Evolutionary conservation across 768 basidiomycete genomes (phyloP), one percentile per base, ranked within the genome.

Genomic region (Termitomyces bulborhizus): DNA sequence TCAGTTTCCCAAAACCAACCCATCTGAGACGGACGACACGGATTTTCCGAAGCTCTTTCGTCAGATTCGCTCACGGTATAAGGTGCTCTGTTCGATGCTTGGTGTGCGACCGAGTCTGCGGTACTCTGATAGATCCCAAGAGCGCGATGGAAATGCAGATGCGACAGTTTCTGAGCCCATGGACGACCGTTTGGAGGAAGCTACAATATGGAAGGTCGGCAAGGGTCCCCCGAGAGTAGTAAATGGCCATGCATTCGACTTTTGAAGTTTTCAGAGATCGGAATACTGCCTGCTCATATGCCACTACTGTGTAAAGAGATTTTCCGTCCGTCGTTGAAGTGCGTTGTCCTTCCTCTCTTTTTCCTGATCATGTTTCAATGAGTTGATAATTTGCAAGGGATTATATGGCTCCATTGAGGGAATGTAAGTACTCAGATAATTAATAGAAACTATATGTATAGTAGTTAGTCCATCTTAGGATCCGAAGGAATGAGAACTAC

Each of bases 41-140:
- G 93, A 97, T 68, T 80, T 96, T 44, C 70, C 84, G 8, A 83
- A 82, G 53, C 80, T 94, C 27, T 83, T 96, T 59, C 81, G 85
- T 27, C 84, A 90, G 58, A 94, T 98, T 56, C 82, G 92, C 41
- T 90, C 93, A 1, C 80, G 89, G 59, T 97, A 98, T 70, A 88
- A 86, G 63, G 80, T 84, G 0, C 81, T 95, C 39, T 99, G 95
- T 62, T 84, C 93, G 0, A 81, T 83, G 0, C 75, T 98, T 21
- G 90, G 90, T 32, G 80, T 93, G 32, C 71, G 73, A 29, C 77
- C 77, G 0, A 70, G 69, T 46, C 57, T 80, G 24, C 68, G 71
- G 15, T 70, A 71, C 29, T 69, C 73, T 8, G 65, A 59, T 13
- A 60, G 60, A 37, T 61, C 66, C 15, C 63, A 63, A 41, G 62